Evolutionary conservation across 2,329 filamentous ascomycete species (phyloP).

Genomic region (Exophiala sp.): DNA sequence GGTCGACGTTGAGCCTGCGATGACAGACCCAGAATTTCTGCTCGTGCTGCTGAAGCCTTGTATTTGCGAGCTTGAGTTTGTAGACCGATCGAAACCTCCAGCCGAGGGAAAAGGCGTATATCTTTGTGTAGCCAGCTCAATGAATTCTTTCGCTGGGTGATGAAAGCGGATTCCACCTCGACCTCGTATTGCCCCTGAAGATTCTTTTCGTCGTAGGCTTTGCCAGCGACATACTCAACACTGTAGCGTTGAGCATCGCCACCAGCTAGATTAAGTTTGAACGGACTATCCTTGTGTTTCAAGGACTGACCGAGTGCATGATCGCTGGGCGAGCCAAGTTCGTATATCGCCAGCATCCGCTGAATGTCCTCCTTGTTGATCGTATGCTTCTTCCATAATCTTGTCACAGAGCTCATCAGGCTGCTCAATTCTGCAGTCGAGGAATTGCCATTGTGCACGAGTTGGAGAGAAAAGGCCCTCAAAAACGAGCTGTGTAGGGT

Average conservation of each 20-base stretch:
- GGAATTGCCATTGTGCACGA: constrained; percentile 63
- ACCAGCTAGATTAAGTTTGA: constrained; percentile 41
- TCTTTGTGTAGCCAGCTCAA: constrained; percentile 30
- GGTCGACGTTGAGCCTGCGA: constrained; percentile 9
- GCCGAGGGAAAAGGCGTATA: constrained; percentile 36
- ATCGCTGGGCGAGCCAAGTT: constrained; percentile 17
- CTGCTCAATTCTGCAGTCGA: constrained; percentile 62
- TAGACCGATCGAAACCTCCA: constrained; percentile 27
- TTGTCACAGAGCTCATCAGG: constrained; percentile 61
- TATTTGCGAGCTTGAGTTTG: constrained; percentile 25
- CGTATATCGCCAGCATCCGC: constrained; percentile 63
- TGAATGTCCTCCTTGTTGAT: constrained; percentile 65
- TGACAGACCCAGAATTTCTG: constrained; percentile 19
- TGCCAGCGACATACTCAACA: constrained; percentile 22
- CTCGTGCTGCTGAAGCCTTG: constrained; percentile 19
- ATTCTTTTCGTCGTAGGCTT: constrained; percentile 42
- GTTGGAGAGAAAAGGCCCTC: constrained; percentile 65
- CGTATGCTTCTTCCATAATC: constrained; percentile 68
- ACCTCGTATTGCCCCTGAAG: constrained; percentile 51
- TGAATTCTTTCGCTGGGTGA: constrained; percentile 39
- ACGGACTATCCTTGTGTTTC: constrained; percentile 31
- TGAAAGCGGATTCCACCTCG: constrained; percentile 42
- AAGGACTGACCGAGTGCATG: constrained; percentile 6
- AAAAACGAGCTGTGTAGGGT: constrained; percentile 63
- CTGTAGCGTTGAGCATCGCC: constrained; percentile 29